Evolutionary conservation across 2,329 filamentous ascomycete species (phyloP), one percentile per base, ranked within the genome.

Genomic region (Parastagonospora avenae): DNA sequence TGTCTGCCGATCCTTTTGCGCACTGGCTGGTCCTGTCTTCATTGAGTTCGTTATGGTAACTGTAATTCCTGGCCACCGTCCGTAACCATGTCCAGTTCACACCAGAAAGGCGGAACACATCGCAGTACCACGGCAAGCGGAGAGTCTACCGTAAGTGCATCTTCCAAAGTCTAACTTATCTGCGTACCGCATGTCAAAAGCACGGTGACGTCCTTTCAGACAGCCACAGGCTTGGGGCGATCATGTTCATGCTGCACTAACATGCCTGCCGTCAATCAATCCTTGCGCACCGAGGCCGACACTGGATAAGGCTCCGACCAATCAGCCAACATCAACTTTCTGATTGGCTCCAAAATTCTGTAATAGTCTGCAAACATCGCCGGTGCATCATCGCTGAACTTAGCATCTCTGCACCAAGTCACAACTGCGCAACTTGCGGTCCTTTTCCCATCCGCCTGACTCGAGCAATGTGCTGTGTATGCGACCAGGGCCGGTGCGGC

Each of bases 161-260:
- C 6, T 30, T 10, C 27, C 24, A 24, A 39, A 8, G 11, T 15
- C 10, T 10, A 19, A 32, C 9, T 16, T 8, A 15, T n/a, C 27
- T 14, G 39, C 12, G 8, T 31, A 15, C 31, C 27, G 31, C 33
- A 14, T 40, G 24, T 46, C 46, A 36, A 27, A 29, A 49, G 46
- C 54, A 39, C 14, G 27, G 55, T 64, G 64, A 67, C 64, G 63
- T 56, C 41, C 19, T 61, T 56, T 59, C 63, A 67, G 59, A 63
- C 61, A 66, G 63, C 64, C 64, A 67, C 64, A 49, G 45, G 37
- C 46, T 33, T 29, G 30, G 42, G 38, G 39, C 24, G 43, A 46
- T 40, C 33, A 40, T 46, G 37, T 40, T 35, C 29, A 42, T 42
- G 29, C 40, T 42, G 8, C 16, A 33, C 30, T 24, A 24, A 24